These are phyloP conservation scores for Lycium barbarum DNA, from an alignment of 257 asterid genomes.

Conservation along the genomic window DNA sequence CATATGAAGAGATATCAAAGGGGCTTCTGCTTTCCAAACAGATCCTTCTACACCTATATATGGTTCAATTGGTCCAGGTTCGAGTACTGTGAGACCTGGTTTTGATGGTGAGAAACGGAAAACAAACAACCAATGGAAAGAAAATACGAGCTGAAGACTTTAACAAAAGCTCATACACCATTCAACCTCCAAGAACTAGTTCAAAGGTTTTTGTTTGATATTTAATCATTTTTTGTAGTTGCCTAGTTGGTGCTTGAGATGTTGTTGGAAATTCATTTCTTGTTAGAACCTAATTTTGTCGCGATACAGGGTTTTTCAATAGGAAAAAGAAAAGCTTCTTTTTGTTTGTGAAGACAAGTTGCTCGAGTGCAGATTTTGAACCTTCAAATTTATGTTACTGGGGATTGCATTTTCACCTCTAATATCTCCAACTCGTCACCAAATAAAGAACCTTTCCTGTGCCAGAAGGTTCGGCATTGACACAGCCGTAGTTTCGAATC, in stretches of 20 bases:
- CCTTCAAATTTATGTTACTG: background rate
- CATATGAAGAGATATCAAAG: background rate
- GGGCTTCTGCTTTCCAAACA: background rate
- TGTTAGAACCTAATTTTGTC: background rate
- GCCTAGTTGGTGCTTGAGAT: background rate
- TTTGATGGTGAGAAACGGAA: slow-evolving; percentile 7
- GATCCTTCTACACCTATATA: background rate
- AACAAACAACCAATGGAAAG: background rate
- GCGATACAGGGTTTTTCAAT: background rate
- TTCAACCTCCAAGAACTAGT: slow-evolving; percentile 15
- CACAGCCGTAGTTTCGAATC: background rate
- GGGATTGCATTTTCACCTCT: too few species aligned
- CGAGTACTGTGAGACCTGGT: background rate
- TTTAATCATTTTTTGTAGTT: slow-evolving; percentile 13
- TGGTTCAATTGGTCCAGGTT: background rate
- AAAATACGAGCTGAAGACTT: background rate
- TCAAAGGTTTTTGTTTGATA: background rate
- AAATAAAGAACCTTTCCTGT: background rate
- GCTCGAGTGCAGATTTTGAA: background rate
- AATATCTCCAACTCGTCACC: too few species aligned
- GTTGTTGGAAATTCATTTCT: background rate
- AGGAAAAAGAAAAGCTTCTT: background rate
- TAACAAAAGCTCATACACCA: background rate
- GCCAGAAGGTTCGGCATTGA: background rate
- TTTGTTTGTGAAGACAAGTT: background rate